phyloP scores from a whole-genome alignment of 2,329 filamentous ascomycete species.

The Plenodomus tracheiphilus region DNA sequence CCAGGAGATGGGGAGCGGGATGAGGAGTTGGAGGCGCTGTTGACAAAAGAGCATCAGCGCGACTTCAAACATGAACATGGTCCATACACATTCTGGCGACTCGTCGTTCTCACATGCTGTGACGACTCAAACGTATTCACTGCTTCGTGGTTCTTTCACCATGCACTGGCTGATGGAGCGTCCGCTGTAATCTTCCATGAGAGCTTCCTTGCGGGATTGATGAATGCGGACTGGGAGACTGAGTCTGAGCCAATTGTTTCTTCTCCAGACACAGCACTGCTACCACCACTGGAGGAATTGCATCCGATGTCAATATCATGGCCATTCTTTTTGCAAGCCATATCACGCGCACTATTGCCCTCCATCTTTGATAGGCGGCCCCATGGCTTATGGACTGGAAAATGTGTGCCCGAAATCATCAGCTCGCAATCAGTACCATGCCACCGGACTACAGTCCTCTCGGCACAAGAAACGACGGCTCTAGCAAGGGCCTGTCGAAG shows the following conservation, averaged over 20 bases:
- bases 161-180: conserved; percentile 52
- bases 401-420: conserved; percentile 13
- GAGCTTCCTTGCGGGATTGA: conserved; percentile 45
- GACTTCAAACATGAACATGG: conserved; percentile 38
- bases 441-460: conserved; percentile 39
- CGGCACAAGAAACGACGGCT: conserved; percentile 28
- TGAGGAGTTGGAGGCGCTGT: conserved; percentile 46
- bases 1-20: conserved; percentile 36
- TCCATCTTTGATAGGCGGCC: conserved; percentile 18
- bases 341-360: conserved; percentile 42
- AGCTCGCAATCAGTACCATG: conserved; percentile 19
- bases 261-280: conserved; percentile 28
- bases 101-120: conserved; percentile 36
- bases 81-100: conserved; percentile 49
- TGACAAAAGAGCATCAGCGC: conserved; percentile 48
- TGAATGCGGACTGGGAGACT: conserved; percentile 17
- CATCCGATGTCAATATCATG: conserved; percentile 47
- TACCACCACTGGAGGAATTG: conserved; percentile 48
- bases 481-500: conserved; percentile 41
- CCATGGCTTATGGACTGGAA: conserved; percentile 30
- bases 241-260: conserved; percentile 11
- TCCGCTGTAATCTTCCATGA: conserved; percentile 53
- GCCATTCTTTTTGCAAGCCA: conserved; percentile 36
- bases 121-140: conserved; percentile 40
- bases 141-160: conserved; percentile 53